Evolutionary conservation across 75 land plant species (phyloP).

Genomic region (Isoetes taiwanensis): DNA sequence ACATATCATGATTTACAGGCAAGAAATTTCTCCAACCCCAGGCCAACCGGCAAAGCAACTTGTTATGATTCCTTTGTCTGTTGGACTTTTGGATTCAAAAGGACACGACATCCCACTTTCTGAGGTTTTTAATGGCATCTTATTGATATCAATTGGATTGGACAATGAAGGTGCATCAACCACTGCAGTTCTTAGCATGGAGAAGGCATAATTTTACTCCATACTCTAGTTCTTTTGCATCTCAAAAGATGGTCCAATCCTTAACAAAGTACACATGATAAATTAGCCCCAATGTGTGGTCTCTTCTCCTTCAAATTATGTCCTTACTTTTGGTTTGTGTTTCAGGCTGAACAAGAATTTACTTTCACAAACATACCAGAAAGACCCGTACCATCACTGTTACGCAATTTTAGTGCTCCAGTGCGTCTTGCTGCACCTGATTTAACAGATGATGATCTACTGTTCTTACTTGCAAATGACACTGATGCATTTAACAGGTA

Average conservation of each 20-base stretch:
- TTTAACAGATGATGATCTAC: slow-evolving; percentile 64
- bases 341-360: slow-evolving; percentile 92
- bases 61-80: slow-evolving; percentile 81
- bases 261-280: no score
- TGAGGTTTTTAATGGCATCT: slow-evolving; percentile 46
- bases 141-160: slow-evolving; percentile 22
- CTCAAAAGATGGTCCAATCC: neutral
- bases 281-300: neutral
- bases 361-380: slow-evolving; percentile 55
- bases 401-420: slow-evolving; percentile 83
- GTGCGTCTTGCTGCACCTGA: slow-evolving; percentile 78
- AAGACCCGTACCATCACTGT: slow-evolving; percentile 66
- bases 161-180: slow-evolving; percentile 25
- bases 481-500: slow-evolving; percentile 92
- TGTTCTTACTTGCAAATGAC: slow-evolving; percentile 83
- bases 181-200: slow-evolving; percentile 62
- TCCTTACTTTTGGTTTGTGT: neutral
- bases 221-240: neutral
- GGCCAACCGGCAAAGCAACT: slow-evolving; percentile 87
- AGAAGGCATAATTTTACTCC: slow-evolving; percentile 40
- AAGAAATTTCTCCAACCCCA: slow-evolving; percentile 85
- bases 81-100: slow-evolving; percentile 59
- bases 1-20: slow-evolving; percentile 35
- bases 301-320: neutral
- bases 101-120: slow-evolving; percentile 68